A percentile compares a stretch with the other conserved stretches of the same genome.
These are phyloP conservation scores for Globomyces sp. DNA, from an alignment of 371 early-diverging fungal genomes.

Conservation along the genomic window DNA sequence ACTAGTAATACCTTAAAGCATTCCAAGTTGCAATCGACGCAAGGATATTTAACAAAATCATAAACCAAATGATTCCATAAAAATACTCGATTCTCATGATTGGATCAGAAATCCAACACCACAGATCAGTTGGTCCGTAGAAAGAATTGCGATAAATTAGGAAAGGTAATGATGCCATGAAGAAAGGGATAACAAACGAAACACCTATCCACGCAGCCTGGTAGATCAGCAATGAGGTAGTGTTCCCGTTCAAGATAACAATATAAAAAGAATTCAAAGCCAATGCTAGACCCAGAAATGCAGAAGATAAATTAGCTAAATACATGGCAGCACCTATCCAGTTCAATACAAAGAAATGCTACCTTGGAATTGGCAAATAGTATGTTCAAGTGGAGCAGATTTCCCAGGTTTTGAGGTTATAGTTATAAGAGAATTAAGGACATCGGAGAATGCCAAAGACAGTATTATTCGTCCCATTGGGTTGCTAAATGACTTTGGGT, in stretches of 20 bases:
- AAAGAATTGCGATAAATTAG: background rate
- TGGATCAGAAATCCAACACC: constrained; percentile 10
- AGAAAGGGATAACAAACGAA: background rate
- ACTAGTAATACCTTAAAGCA: background rate
- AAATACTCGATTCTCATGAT: background rate
- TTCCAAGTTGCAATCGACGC: background rate
- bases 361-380: no score
- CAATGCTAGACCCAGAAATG: constrained; percentile 3
- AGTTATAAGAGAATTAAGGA: background rate
- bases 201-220: background rate
- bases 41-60: background rate
- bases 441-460: background rate
- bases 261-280: constrained; percentile 1
- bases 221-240: background rate
- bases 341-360: no score
- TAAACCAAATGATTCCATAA: background rate
- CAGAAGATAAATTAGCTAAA: constrained; percentile 4
- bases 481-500: background rate
- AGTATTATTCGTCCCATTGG: constrained; percentile 1
- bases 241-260: constrained; percentile 1
- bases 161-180: constrained; percentile 1
- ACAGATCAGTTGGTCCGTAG: constrained; percentile 2
- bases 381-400: no score
- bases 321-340: background rate
- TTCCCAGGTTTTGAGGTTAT: no score